phyloP scores from a whole-genome alignment of 2,329 filamentous ascomycete genomes.

The Ascochyta viciae-villosae region DNA sequence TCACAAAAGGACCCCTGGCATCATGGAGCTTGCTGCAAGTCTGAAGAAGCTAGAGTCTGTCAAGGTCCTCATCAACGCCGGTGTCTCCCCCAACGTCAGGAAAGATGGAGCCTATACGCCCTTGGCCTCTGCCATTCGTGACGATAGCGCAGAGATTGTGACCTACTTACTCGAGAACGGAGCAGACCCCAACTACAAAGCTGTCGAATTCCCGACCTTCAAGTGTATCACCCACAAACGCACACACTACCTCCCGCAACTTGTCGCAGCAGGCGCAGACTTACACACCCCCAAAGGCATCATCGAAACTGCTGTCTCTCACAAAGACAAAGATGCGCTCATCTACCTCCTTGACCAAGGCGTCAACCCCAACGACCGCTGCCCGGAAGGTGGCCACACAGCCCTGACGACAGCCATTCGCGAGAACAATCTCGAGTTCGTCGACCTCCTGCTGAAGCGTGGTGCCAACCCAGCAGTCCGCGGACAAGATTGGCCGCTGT shows the following conservation, averaged over 20 bases:
- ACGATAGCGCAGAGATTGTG: slow-evolving; percentile 69
- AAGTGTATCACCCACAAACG: slow-evolving; percentile 73
- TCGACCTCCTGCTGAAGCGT: slow-evolving; percentile 63
- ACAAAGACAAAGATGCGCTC: slow-evolving; percentile 67
- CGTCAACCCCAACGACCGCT: slow-evolving; percentile 66
- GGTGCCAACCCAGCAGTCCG: slow-evolving; percentile 68
- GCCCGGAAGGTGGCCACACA: slow-evolving; percentile 61
- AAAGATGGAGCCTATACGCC: slow-evolving; percentile 73
- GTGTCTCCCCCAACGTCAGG: slow-evolving; percentile 65
- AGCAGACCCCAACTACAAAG: slow-evolving; percentile 61
- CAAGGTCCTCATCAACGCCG: slow-evolving; percentile 62
- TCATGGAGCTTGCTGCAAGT: slow-evolving; percentile 69
- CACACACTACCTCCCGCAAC: slow-evolving; percentile 64
- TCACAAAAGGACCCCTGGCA: slow-evolving; percentile 64
- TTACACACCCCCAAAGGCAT: slow-evolving; percentile 68
- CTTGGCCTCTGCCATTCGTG: slow-evolving; percentile 71
- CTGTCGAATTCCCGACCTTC: slow-evolving; percentile 70
- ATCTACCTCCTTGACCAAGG: slow-evolving; percentile 67
- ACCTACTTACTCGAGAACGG: slow-evolving; percentile 62
- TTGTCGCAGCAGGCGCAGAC: slow-evolving; percentile 65
- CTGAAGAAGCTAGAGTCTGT: slow-evolving; percentile 70
- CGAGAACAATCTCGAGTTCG: slow-evolving; percentile 64
- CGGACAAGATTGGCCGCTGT: slow-evolving; percentile 73
- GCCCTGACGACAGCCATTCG: slow-evolving; percentile 71
- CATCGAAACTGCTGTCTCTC: slow-evolving; percentile 67